Evolutionary conservation across 345 rosid species (phyloP).

Genomic region (Hirschfeldia incana): DNA sequence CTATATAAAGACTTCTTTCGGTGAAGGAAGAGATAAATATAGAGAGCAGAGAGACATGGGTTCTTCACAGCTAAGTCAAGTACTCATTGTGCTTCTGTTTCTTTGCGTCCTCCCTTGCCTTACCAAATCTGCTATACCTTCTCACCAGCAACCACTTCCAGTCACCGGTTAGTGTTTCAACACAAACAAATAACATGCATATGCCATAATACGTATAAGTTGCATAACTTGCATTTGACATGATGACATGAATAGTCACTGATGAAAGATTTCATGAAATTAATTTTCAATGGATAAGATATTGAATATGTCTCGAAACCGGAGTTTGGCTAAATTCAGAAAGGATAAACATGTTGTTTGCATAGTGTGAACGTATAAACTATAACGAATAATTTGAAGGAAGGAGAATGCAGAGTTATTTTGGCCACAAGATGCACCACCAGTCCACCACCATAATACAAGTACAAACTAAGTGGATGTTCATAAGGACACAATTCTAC

Average conservation of each 20-base stretch:
- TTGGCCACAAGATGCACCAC: not conserved
- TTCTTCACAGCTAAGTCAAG: constrained; percentile 1
- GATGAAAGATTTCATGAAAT: not conserved
- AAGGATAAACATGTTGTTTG: not conserved
- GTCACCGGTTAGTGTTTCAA: constrained; percentile 9
- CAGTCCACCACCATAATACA: not conserved
- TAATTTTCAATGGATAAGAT: not conserved
- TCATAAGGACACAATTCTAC: not conserved
- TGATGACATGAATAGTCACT: not conserved
- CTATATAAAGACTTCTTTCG: not conserved
- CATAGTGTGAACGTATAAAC: not conserved
- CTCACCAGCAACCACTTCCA: not conserved
- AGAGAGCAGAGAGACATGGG: not conserved
- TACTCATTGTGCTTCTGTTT: constrained; percentile 7
- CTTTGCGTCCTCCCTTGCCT: constrained; percentile 8
- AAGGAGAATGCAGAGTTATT: too few species aligned
- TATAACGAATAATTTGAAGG: too few species aligned
- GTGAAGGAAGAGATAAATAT: not conserved
- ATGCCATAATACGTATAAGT: not conserved
- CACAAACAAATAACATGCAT: not conserved
- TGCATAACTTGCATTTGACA: not conserved
- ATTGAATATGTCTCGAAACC: not conserved
- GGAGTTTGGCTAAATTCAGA: not conserved
- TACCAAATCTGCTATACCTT: not conserved
- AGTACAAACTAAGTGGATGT: not conserved